These are phyloP conservation scores for Amniculicola lignicola DNA, from an alignment of 495 filamentous ascomycete species.

Conservation along the genomic window DNA sequence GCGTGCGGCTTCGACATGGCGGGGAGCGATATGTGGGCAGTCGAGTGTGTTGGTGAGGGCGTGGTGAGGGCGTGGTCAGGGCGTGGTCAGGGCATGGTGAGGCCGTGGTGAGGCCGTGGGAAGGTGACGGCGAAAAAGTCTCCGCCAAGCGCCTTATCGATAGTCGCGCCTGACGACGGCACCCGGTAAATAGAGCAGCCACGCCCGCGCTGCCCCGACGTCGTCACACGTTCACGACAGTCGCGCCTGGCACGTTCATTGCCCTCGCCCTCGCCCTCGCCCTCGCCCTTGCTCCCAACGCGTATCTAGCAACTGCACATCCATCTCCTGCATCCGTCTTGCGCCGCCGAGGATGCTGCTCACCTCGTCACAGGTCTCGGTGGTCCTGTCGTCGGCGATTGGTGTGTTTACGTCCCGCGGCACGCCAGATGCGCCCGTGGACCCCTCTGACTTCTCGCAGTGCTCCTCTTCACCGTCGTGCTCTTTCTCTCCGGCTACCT, in stretches of 20 bases:
- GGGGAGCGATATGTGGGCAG: neutral
- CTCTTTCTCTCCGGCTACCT: conserved; percentile 71
- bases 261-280: neutral
- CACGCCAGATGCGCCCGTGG: no score
- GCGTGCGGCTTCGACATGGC: conserved; percentile 5
- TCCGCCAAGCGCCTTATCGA: conserved; percentile 22
- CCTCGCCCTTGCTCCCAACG: neutral
- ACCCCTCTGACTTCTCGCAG: conserved; percentile 21
- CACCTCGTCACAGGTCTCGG: conserved; percentile 44
- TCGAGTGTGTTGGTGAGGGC: neutral
- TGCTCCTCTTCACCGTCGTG: conserved; percentile 59
- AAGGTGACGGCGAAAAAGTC: neutral
- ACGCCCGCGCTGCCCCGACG: neutral
- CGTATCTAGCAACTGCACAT: no score
- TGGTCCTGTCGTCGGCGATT: conserved; percentile 40
- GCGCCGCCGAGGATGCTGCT: conserved; percentile 38
- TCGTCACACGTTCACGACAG: neutral
- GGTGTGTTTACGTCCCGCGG: no score
- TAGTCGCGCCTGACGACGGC: conserved; percentile 11
- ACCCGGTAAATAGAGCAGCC: neutral
- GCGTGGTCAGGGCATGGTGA: neutral
- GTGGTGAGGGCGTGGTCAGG: neutral
- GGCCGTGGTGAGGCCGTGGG: neutral
- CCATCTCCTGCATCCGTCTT: no score
- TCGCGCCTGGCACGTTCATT: neutral